These are phyloP conservation scores for Gossypium aridum DNA, from an alignment of 441 rosid genomes.

Conservation along the genomic window DNA sequence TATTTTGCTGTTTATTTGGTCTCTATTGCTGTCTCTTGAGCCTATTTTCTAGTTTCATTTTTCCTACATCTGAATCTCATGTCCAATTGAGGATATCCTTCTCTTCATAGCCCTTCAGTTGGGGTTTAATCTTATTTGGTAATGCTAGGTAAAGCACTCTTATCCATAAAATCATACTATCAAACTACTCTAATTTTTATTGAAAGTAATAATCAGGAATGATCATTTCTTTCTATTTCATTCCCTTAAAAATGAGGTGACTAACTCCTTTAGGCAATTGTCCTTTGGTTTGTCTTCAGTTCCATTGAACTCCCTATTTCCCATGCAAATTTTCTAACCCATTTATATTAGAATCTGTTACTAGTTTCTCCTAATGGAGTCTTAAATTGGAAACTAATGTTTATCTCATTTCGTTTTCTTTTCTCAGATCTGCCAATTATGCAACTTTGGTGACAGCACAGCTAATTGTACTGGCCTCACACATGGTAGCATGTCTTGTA, in stretches of 20 bases:
- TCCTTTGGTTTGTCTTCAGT: neutral
- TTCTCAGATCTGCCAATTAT: conserved; percentile 78
- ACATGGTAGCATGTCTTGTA: conserved; percentile 58
- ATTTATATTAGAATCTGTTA: neutral
- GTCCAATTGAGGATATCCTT: neutral
- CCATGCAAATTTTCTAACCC: neutral
- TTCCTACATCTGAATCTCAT: neutral
- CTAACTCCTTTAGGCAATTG: neutral
- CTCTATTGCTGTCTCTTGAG: neutral
- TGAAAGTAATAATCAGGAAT: neutral
- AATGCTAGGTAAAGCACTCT: neutral
- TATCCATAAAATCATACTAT: neutral
- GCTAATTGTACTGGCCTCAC: conserved; percentile 80
- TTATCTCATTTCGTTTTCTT: conserved; percentile 17
- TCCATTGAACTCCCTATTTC: neutral
- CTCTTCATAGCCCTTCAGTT: neutral
- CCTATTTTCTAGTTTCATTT: neutral
- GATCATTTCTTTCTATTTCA: neutral
- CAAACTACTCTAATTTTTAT: neutral
- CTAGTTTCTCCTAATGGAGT: neutral
- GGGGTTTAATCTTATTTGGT: neutral
- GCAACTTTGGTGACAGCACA: conserved; percentile 80
- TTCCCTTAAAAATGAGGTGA: neutral
- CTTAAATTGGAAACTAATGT: conserved; percentile 1
- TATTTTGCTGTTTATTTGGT: neutral